These are phyloP conservation scores for Aspergillus persii DNA, from an alignment of 2,329 filamentous ascomycete species.

Conservation along the genomic window DNA sequence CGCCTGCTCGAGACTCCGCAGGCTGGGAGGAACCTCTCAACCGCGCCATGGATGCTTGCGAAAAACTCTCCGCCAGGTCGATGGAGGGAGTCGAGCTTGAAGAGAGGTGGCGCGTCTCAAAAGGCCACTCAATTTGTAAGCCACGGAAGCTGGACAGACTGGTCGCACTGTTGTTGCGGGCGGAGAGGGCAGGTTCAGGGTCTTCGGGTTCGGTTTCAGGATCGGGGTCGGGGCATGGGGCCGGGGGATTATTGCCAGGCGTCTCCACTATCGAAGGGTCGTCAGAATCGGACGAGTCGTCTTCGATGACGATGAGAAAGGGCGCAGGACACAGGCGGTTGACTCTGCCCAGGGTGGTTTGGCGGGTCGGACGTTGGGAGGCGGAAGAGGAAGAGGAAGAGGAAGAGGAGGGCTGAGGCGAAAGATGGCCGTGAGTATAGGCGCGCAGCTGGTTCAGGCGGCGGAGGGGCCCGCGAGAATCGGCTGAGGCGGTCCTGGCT, in stretches of 20 bases:
- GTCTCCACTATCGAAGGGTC: slow-evolving; percentile 12
- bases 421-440: slow-evolving; percentile 35
- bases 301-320: slow-evolving; percentile 21
- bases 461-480: slow-evolving; percentile 32
- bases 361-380: slow-evolving; percentile 28
- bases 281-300: slow-evolving; percentile 16
- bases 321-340: slow-evolving; percentile 34
- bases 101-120: slow-evolving; percentile 23
- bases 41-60: slow-evolving; percentile 29
- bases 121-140: slow-evolving; percentile 20
- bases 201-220: slow-evolving; percentile 26
- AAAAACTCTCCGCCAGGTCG: slow-evolving; percentile 20
- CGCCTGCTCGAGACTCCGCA: slow-evolving; percentile 21
- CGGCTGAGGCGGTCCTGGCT: slow-evolving; percentile 19
- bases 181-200: slow-evolving; percentile 22
- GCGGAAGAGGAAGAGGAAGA: slow-evolving; percentile 16
- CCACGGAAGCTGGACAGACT: slow-evolving; percentile 21
- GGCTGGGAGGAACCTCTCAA: slow-evolving; percentile 27
- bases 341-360: slow-evolving; percentile 37
- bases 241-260: slow-evolving; percentile 13
- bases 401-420: slow-evolving; percentile 20
- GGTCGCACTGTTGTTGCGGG: slow-evolving; percentile 18
- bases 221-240: slow-evolving; percentile 33
- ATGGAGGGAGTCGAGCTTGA: slow-evolving; percentile 28
- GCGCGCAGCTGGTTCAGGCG: slow-evolving; percentile 42